These are phyloP conservation scores for Camellia japonica DNA, from an alignment of 148 eudicot genomes.

Conservation along the genomic window DNA sequence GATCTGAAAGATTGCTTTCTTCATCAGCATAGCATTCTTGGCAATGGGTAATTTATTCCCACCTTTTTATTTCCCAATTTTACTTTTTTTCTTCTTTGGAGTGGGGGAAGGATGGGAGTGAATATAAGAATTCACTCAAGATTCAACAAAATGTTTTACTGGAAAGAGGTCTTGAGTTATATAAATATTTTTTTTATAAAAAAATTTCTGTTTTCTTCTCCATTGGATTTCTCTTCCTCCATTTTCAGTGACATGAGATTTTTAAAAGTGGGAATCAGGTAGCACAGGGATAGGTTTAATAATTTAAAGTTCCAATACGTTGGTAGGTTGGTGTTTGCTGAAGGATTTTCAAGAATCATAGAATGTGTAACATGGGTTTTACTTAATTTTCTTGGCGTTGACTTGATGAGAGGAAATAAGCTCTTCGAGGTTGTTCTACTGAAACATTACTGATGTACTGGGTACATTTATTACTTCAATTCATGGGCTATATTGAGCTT, in stretches of 20 bases:
- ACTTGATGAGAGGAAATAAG: constrained; percentile 24
- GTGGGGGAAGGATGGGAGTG: constrained; percentile 1
- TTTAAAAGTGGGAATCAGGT: constrained; percentile 21
- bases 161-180: constrained; percentile 33
- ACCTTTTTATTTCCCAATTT: background rate
- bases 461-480: constrained; percentile 17
- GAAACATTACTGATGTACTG: constrained; percentile 28
- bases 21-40: constrained; percentile 11
- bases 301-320: constrained; percentile 40
- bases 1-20: constrained; percentile 6
- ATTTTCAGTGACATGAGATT: constrained; percentile 21
- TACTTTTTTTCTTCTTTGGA: background rate
- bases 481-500: constrained; percentile 16
- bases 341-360: constrained; percentile 25
- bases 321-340: constrained; percentile 34
- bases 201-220: constrained; percentile 28
- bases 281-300: constrained; percentile 40
- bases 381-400: constrained; percentile 34
- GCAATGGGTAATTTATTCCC: constrained; percentile 19
- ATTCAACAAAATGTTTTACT: constrained; percentile 33
- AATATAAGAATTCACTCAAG: constrained; percentile 28
- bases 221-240: constrained; percentile 32
- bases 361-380: constrained; percentile 20
- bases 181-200: constrained; percentile 13
- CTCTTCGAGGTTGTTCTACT: constrained; percentile 12